These are phyloP conservation scores for Artomyces pyxidatus DNA, from an alignment of 768 basidiomycete species.

Conservation along the genomic window DNA sequence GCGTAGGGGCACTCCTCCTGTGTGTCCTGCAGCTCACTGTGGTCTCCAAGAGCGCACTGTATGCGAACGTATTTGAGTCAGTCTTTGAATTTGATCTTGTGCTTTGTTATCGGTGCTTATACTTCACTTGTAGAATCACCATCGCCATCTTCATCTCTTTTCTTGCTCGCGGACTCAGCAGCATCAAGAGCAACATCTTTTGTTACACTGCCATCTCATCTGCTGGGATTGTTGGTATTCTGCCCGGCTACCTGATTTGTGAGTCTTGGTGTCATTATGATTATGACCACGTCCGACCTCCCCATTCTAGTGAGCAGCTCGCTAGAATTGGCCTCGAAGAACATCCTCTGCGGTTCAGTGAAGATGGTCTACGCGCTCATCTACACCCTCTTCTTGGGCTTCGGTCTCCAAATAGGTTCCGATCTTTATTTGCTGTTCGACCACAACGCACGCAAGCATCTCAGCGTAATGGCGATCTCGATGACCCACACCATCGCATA, in stretches of 20 bases:
- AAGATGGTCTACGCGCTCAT: constrained; percentile 89
- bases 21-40: constrained; percentile 65
- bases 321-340: constrained; percentile 77
- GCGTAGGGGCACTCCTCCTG: constrained; percentile 57
- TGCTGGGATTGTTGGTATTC: constrained; percentile 77
- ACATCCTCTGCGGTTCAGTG: constrained; percentile 76
- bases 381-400: constrained; percentile 78
- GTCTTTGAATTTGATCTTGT: constrained; percentile 22
- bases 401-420: constrained; percentile 78
- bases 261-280: constrained; percentile 20
- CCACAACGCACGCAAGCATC: constrained; percentile 39
- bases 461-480: constrained; percentile 45
- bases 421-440: constrained; percentile 75
- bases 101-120: constrained; percentile 2
- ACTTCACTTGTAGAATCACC: constrained; percentile 54
- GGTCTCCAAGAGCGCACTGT: constrained; percentile 69
- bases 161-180: constrained; percentile 71
- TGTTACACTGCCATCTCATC: constrained; percentile 92
- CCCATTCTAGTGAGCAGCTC: constrained; percentile 60
- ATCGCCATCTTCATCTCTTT: constrained; percentile 79
- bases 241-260: constrained; percentile 86
- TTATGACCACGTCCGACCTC: constrained; percentile 7
- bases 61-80: constrained; percentile 90
- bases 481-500: constrained; percentile 42
- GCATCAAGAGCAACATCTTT: constrained; percentile 68